Conservation (phyloP, 495 filamentous ascomycete species). For the Baudoinia panamericana region DNA sequence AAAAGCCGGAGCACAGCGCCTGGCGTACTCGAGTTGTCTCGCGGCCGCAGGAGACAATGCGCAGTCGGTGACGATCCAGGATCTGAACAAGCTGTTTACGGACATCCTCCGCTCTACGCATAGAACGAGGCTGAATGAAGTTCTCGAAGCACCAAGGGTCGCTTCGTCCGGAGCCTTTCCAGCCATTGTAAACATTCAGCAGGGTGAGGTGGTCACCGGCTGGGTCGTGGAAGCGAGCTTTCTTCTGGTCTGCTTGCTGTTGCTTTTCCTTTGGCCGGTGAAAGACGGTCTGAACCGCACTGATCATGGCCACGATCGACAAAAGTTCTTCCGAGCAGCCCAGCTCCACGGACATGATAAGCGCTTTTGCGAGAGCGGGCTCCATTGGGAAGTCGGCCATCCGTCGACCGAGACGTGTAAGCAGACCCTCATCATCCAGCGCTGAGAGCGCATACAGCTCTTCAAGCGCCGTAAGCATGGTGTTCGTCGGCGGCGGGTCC, state of each 20-base stretch:
- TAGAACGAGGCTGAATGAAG: conserved; percentile 83
- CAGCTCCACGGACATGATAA: conserved; percentile 77
- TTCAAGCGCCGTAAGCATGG: conserved; percentile 91
- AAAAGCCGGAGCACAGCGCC: conserved; percentile 85
- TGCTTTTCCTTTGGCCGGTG: conserved; percentile 96
- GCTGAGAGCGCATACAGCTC: conserved; percentile 87
- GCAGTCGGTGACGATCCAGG: conserved; percentile 79
- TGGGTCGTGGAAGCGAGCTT: conserved; percentile 91
- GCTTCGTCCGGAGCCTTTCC: conserved; percentile 70
- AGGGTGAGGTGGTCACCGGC: conserved; percentile 89
- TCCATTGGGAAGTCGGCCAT: conserved; percentile 98
- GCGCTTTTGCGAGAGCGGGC: conserved; percentile 73
- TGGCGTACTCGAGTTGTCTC: conserved; percentile 82
- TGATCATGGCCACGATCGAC: conserved; percentile 90
- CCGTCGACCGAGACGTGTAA: conserved; percentile 84
- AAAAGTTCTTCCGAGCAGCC: conserved; percentile 88
- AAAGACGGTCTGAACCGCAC: conserved; percentile 62
- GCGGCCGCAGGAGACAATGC: conserved; percentile 67
- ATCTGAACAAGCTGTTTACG: conserved; percentile 84
- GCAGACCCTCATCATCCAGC: conserved; percentile 87
- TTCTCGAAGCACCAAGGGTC: conserved; percentile 96
- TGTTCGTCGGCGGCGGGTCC: conserved; percentile 94
- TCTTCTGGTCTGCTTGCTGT: conserved; percentile 90
- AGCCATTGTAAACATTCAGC: conserved; percentile 90
- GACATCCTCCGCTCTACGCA: conserved; percentile 83